Percentiles rank a stretch among this genome's conserved stretches.
These are phyloP conservation scores for Fusarium devonianum DNA, from an alignment of 2,329 filamentous ascomycete species.

Conservation along the genomic window DNA sequence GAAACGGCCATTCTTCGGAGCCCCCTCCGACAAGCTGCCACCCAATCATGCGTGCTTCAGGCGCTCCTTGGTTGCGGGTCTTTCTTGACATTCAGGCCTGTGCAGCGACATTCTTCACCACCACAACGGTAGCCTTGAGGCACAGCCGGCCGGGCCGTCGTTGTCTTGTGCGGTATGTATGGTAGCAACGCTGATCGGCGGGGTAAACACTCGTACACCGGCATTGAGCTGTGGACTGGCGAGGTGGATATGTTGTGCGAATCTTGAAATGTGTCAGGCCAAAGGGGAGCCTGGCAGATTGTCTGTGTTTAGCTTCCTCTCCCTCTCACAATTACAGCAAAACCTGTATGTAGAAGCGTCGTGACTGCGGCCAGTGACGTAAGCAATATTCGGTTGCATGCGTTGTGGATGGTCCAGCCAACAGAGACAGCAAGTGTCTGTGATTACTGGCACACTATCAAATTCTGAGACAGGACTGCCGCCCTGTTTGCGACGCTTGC, in stretches of 20 bases:
- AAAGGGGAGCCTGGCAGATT: neutral
- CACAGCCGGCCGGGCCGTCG: conserved; percentile 38
- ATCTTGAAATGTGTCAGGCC: conserved; percentile 2
- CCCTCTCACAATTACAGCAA: neutral
- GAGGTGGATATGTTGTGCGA: conserved; percentile 5
- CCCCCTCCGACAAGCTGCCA: conserved; percentile 9
- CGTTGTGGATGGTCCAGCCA: neutral
- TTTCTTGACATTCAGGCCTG: conserved; percentile 15
- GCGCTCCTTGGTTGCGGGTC: conserved; percentile 10
- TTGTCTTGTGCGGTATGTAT: conserved; percentile 29
- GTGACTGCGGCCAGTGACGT: no score
- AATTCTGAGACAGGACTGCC: conserved; percentile 5
- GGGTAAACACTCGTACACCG: conserved; percentile 20
- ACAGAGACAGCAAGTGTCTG: no score
- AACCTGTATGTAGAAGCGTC: no score
- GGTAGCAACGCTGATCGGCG: conserved; percentile 30
- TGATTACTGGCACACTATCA: neutral
- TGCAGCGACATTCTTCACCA: conserved; percentile 19
- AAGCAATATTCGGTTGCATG: neutral
- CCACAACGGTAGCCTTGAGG: conserved; percentile 28
- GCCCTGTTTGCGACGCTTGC: neutral
- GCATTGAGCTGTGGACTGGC: conserved; percentile 13
- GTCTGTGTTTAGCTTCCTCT: neutral
- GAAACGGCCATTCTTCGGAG: conserved; percentile 19
- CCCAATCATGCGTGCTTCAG: conserved; percentile 17